Conservation (phyloP, 2,329 filamentous ascomycete species). For the Septoria linicola region DNA sequence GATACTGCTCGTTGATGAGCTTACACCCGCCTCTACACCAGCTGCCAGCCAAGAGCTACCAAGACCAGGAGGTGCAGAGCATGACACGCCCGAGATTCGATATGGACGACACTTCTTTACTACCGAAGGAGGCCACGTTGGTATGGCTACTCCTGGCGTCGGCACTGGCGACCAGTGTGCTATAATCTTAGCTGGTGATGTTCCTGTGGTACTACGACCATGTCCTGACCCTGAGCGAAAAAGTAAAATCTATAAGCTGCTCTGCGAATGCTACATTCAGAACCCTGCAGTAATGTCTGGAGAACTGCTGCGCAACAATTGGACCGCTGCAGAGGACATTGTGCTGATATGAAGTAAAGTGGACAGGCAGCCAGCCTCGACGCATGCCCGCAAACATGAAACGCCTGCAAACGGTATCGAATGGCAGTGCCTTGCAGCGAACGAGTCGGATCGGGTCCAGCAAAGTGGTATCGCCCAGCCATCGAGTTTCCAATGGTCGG, state of each 20-base stretch:
- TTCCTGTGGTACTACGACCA: conserved; percentile 34
- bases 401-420: conserved; percentile 5
- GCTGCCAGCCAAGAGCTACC: conserved; percentile 16
- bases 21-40: conserved; percentile 30
- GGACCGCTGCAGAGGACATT: conserved; percentile 30
- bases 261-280: conserved; percentile 35
- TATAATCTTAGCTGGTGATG: conserved; percentile 33
- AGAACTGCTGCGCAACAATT: conserved; percentile 23
- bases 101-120: conserved; percentile 34
- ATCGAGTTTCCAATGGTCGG: conserved; percentile 10
- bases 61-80: conserved; percentile 3
- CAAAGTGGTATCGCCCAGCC: conserved; percentile 4
- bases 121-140: conserved; percentile 28
- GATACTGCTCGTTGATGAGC: conserved; percentile 27
- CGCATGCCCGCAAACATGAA: not conserved
- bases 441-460: not conserved
- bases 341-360: conserved; percentile 27
- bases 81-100: conserved; percentile 18
- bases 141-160: conserved; percentile 32
- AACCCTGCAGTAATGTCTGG: conserved; percentile 31
- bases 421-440: conserved; percentile 9
- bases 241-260: conserved; percentile 26
- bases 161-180: conserved; percentile 28
- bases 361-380: not conserved
- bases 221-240: conserved; percentile 16